These are phyloP conservation scores for Salinomyces thailandicus DNA, from an alignment of 2,329 filamentous ascomycete species.

Conservation along the genomic window DNA sequence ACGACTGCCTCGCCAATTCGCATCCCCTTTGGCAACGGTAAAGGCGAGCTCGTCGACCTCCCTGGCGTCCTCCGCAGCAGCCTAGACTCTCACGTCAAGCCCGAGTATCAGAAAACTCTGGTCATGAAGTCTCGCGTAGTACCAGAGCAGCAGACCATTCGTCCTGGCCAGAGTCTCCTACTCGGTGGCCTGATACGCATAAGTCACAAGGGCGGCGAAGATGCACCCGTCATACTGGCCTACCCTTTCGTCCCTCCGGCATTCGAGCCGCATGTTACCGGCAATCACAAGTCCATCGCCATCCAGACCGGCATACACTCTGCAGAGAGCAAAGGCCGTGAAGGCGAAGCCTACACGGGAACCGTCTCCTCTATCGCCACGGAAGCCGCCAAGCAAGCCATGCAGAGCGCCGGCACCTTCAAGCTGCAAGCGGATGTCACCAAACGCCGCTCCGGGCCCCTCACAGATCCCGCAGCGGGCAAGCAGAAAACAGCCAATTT, in stretches of 20 bases:
- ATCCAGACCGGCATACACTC: conserved; percentile 46
- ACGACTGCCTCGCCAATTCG: conserved; percentile 94
- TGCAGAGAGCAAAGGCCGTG: conserved; percentile 4
- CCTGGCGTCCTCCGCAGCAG: conserved; percentile 70
- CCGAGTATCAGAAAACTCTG: conserved; percentile 54
- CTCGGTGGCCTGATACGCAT: conserved; percentile 75
- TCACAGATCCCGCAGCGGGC: conserved; percentile 52
- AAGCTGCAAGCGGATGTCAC: conserved; percentile 75
- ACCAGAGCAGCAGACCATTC: conserved; percentile 63
- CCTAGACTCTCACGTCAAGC: conserved; percentile 59
- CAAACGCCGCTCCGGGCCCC: conserved; percentile 60
- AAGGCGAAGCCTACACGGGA: conserved; percentile 47
- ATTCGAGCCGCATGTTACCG: conserved; percentile 63
- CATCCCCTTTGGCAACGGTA: conserved; percentile 74
- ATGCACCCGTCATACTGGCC: conserved; percentile 58
- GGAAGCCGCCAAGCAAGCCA: conserved; percentile 22
- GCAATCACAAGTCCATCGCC: conserved; percentile 65
- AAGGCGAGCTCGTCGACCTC: conserved; percentile 85
- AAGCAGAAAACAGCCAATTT: conserved; percentile 56
- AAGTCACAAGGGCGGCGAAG: conserved; percentile 52
- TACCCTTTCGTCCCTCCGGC: conserved; percentile 67
- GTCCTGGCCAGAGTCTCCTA: conserved; percentile 67
- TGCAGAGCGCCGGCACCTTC: conserved; percentile 60
- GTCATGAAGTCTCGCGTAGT: conserved; percentile 69
- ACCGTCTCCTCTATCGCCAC: conserved; percentile 51